A percentile compares a stretch with the other conserved stretches of the same genome.
phyloP scores from a whole-genome alignment of 208 protist species.

The Jaenimonas drosophilae region DNA sequence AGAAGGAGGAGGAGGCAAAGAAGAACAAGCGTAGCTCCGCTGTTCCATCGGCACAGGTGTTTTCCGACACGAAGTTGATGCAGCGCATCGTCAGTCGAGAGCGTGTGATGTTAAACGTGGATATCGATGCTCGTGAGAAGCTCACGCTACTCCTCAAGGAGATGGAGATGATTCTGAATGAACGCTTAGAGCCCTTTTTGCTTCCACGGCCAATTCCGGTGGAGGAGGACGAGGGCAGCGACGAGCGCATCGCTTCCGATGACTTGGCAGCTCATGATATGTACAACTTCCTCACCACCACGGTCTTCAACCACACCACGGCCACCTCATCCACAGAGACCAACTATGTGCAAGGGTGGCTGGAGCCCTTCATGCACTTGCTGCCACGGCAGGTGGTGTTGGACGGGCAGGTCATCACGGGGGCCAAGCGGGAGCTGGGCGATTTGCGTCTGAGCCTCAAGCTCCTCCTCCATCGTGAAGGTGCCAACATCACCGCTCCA shows the following conservation, averaged over 20 bases:
- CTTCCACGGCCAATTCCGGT: neutral
- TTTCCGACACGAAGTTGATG: no score
- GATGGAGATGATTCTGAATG: neutral
- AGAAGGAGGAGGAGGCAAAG: no score
- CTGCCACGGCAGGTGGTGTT: conserved; percentile 4
- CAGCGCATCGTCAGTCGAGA: neutral
- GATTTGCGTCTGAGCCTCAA: conserved; percentile 2
- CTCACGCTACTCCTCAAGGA: neutral
- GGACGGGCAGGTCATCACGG: conserved; percentile 2
- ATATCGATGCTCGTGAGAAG: neutral
- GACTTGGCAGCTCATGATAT: no score
- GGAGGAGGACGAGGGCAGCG: neutral
- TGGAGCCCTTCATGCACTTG: neutral
- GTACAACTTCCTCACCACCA: no score
- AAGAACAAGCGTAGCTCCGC: no score
- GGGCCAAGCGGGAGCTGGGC: conserved; percentile 3
- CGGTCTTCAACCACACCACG: no score
- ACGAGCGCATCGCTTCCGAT: neutral
- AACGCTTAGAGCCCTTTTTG: neutral
- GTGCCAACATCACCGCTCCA: no score
- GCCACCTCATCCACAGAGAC: no score
- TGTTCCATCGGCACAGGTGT: no score
- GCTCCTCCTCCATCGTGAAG: neutral
- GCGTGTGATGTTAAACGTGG: neutral
- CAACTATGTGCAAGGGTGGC: no score